A percentile compares a stretch with the other conserved stretches of the same genome.
These are phyloP conservation scores for Phytopythium kandeliae DNA, from an alignment of 352 stramenopile genomes.

Conservation along the genomic window DNA sequence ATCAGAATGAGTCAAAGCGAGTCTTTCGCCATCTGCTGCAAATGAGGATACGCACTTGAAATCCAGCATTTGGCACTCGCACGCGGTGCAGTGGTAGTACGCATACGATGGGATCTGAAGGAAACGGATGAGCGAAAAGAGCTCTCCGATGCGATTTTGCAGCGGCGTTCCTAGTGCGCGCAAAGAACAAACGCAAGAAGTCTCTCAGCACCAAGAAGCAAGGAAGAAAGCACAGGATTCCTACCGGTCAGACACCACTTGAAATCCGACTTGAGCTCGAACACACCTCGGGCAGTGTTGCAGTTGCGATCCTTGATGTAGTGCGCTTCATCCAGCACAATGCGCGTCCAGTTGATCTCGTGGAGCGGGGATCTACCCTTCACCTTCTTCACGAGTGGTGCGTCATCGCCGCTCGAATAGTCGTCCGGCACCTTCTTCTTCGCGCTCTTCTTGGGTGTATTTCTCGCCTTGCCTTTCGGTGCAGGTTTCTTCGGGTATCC, in stretches of 20 bases:
- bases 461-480: constrained; percentile 28
- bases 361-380: constrained; percentile 85
- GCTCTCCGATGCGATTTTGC: constrained; percentile 91
- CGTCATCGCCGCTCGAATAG: constrained; percentile 16
- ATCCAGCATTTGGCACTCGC: constrained; percentile 94
- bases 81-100: constrained; percentile 97
- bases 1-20: neutral
- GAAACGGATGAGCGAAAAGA: constrained; percentile 98
- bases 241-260: constrained; percentile 98
- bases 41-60: constrained; percentile 78
- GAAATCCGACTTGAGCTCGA: constrained; percentile 94
- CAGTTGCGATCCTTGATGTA: constrained; percentile 92
- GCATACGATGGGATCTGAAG: constrained; percentile 96
- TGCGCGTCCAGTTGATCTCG: constrained; percentile 94
- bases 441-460: constrained; percentile 11
- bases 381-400: constrained; percentile 21
- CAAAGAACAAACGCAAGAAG: constrained; percentile 1
- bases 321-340: constrained; percentile 96
- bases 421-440: constrained; percentile 33
- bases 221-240: neutral
- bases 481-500: constrained; percentile 51
- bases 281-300: constrained; percentile 96
- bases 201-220: neutral
- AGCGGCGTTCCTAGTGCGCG: constrained; percentile 80
- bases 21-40: no score